These are phyloP conservation scores for Penicillium bovifimosum DNA, from an alignment of 495 filamentous ascomycete species.

Conservation along the genomic window DNA sequence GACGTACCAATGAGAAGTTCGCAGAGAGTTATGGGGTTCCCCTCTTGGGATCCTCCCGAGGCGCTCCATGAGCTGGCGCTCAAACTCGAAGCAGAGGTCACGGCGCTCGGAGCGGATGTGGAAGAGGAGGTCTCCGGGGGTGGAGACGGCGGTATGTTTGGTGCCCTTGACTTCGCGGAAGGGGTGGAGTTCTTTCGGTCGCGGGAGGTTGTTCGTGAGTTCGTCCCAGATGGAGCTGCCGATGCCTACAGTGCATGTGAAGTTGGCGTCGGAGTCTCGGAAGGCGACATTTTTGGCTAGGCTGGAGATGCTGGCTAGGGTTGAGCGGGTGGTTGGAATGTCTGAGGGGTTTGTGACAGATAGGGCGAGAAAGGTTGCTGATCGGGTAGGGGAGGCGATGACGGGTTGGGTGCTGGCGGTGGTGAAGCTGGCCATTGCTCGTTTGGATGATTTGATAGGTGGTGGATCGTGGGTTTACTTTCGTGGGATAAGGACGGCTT, in stretches of 20 bases:
- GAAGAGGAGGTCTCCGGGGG: slow-evolving; percentile 52
- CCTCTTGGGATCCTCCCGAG: too few relatives aligned
- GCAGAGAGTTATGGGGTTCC: too few relatives aligned
- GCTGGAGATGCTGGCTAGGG: slow-evolving; percentile 38
- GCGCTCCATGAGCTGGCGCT: slow-evolving; percentile 45
- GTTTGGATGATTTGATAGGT: too few relatives aligned
- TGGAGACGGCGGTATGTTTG: slow-evolving; percentile 44
- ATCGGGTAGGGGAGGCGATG: slow-evolving; percentile 44
- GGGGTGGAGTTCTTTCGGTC: slow-evolving; percentile 48
- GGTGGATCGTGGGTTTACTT: too few relatives aligned
- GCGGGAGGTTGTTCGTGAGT: slow-evolving; percentile 38
- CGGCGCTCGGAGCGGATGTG: slow-evolving; percentile 53
- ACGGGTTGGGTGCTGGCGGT: too few relatives aligned
- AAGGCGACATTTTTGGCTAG: slow-evolving; percentile 52
- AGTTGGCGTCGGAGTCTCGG: slow-evolving; percentile 43
- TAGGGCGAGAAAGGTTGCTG: slow-evolving; percentile 50
- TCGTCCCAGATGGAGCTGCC: slow-evolving; percentile 46
- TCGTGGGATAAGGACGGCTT: too few relatives aligned
- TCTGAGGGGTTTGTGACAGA: slow-evolving; percentile 32
- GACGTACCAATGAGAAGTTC: too few relatives aligned
- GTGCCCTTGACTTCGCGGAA: slow-evolving; percentile 43
- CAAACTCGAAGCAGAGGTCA: slow-evolving; percentile 55
- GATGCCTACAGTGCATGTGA: slow-evolving; percentile 52
- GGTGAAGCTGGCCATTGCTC: too few relatives aligned
- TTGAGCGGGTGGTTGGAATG: slow-evolving; percentile 36